Evolutionary conservation across 345 rosid species (phyloP).

Genomic region (Acer negundo): DNA sequence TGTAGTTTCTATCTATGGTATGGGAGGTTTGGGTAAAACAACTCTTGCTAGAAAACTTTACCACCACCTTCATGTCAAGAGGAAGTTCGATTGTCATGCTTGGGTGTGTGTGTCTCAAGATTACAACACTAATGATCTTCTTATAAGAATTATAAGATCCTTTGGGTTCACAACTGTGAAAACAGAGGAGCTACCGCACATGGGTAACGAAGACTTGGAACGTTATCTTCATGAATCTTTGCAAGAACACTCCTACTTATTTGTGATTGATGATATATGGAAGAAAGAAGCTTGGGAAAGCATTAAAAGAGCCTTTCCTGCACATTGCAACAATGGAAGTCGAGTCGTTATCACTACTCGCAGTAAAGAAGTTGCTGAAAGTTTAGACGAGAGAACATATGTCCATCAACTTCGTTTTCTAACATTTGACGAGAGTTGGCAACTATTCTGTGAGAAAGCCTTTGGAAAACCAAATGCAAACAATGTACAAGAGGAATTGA

Average conservation of each 20-base stretch:
- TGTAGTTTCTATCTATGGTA: constrained; percentile 29
- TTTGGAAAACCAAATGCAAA: background rate
- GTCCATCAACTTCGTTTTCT: constrained; percentile 20
- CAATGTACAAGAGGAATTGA: background rate
- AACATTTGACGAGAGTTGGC: constrained; percentile 24
- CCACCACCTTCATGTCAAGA: constrained; percentile 14
- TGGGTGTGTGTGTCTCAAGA: constrained; percentile 33
- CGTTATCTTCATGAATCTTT: constrained; percentile 13
- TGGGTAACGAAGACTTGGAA: constrained; percentile 11
- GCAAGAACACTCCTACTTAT: constrained; percentile 14
- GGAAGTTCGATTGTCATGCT: constrained; percentile 19
- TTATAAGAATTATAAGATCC: constrained; percentile 18
- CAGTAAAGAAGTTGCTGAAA: constrained; percentile 19
- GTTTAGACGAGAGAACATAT: constrained; percentile 14
- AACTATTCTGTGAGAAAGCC: constrained; percentile 26
- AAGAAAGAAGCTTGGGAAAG: constrained; percentile 22
- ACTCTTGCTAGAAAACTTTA: constrained; percentile 30
- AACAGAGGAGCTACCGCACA: background rate
- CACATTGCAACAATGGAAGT: constrained; percentile 21
- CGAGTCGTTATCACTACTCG: constrained; percentile 31
- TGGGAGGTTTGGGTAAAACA: constrained; percentile 36
- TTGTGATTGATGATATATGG: constrained; percentile 36
- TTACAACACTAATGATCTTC: constrained; percentile 13
- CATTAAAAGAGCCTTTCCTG: constrained; percentile 25
- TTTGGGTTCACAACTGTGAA: background rate